phyloP scores from a whole-genome alignment of 1,284 basidiomycete species.

The Austroboletus rostrupii region DNA sequence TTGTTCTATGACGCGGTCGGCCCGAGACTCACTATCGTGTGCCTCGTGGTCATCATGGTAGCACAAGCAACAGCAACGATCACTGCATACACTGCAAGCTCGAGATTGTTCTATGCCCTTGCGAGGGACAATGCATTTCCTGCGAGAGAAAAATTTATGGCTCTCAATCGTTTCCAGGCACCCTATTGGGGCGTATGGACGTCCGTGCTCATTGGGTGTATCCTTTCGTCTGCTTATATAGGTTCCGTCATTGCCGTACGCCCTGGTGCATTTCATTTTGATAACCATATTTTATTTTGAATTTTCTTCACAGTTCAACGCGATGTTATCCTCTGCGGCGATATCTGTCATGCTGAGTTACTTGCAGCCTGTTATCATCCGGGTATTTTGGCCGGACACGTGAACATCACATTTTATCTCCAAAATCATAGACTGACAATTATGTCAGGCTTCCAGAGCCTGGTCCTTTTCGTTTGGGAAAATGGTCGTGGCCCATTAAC shows the following conservation, averaged over 20 bases:
- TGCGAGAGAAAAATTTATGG: constrained; percentile 43
- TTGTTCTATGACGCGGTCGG: constrained; percentile 56
- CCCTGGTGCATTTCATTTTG: constrained; percentile 1
- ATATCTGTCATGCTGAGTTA: constrained; percentile 61
- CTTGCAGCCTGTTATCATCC: constrained; percentile 54
- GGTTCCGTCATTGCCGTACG: constrained; percentile 52
- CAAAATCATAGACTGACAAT: background rate
- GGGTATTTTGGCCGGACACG: constrained; percentile 56
- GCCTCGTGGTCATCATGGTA: constrained; percentile 46
- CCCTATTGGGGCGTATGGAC: constrained; percentile 56
- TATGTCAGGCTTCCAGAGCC: no score
- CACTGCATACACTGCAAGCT: constrained; percentile 59
- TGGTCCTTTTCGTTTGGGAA: no score
- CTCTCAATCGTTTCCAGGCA: constrained; percentile 50
- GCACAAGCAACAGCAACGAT: constrained; percentile 57
- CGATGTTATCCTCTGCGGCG: constrained; percentile 53
- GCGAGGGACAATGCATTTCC: constrained; percentile 54
- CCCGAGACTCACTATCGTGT: constrained; percentile 45
- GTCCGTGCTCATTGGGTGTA: constrained; percentile 50
- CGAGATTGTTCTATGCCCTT: constrained; percentile 53
- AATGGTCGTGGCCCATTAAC: no score
- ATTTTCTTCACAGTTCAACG: constrained; percentile 43
- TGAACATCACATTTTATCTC: constrained; percentile 25
- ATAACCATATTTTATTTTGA: no score
- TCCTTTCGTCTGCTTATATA: constrained; percentile 57